phyloP scores from a whole-genome alignment of 345 rosid genomes.

The Cochlearia excelsa region DNA sequence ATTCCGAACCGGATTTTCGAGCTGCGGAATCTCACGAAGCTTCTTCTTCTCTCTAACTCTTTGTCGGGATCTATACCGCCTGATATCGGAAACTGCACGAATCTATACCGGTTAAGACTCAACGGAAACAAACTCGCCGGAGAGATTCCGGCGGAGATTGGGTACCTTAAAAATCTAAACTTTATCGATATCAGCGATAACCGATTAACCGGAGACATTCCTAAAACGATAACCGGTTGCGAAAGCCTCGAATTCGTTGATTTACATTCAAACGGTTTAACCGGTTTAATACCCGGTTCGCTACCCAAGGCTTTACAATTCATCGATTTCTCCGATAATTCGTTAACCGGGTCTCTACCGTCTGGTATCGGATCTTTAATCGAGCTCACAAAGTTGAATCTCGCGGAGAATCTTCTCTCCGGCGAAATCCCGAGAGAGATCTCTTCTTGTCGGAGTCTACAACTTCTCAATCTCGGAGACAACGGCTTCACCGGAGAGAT shows the following conservation, averaged over 20 bases:
- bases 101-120: constrained; percentile 59
- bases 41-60: constrained; percentile 70
- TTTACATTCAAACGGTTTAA: constrained; percentile 72
- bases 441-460: constrained; percentile 64
- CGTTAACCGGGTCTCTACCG: constrained; percentile 58
- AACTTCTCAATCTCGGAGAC: constrained; percentile 66
- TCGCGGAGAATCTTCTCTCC: constrained; percentile 64
- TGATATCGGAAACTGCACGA: constrained; percentile 79
- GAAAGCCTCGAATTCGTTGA: constrained; percentile 66
- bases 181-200: constrained; percentile 74
- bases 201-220: constrained; percentile 61
- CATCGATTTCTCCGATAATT: constrained; percentile 71
- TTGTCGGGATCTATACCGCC: constrained; percentile 77
- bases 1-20: constrained; percentile 61
- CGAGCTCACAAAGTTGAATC: constrained; percentile 69
- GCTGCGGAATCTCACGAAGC: constrained; percentile 72
- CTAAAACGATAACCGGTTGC: constrained; percentile 57
- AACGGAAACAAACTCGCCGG: constrained; percentile 71
- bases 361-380: constrained; percentile 58
- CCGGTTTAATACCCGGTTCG: constrained; percentile 60
- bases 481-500: constrained; percentile 70
- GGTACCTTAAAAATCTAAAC: constrained; percentile 56
- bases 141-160: constrained; percentile 73
- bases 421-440: constrained; percentile 73
- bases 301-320: constrained; percentile 65